Base-by-base conservation (phyloP, 2,329 filamentous ascomycete species). In the Diplocarpon rosae region DNA sequence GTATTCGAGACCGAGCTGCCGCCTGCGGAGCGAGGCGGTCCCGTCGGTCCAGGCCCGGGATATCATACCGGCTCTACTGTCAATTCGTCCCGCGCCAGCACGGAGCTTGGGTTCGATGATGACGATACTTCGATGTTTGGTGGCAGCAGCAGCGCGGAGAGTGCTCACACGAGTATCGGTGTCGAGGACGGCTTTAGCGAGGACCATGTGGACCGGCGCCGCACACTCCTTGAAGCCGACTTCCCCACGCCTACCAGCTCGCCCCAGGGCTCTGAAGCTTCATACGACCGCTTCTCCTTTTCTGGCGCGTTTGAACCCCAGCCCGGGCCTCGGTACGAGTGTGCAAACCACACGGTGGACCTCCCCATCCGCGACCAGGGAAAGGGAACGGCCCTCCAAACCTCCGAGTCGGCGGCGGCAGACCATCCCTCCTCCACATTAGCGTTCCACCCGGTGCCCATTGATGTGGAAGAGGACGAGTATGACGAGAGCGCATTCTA, bases 1-100 rank as follows among this genome's bases (percentile, higher is more conserved):
- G 69, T 73, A 1, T 75, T 68, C 51, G 61, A 59, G 0, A 64
- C 66, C 8, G 28, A 45, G 1, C 52, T 62, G 2, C 62, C 63
- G 0, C 58, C 59, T 8, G 57, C 61, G 0, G 59, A 58, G 11
- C 55, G 57, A 3, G 60, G 60, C 2, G 60, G 58, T 2, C 61
- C 63, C 0, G 58, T 56, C 2, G 60, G 59, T 2, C 62, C 63
- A 0, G 63, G 63, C 0, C 63, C 63, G 0, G 38, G 41, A 2
- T 64, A 59, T 46, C 51, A 48, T 32, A 64, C 62, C 2, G 62
- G 59, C 1, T 48, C 47, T 12, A 60, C 59, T 1, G 43, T 60
- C 2, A 43, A 52, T 7, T 52, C 50, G 1, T n/a, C 20, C 15
- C 14, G 43, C 42, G 5, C 30, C n/a, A 37, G 39, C 6, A 44